These are phyloP conservation scores for Polygonum maritimum DNA, from an alignment of 148 eudicot genomes.

Conservation along the genomic window DNA sequence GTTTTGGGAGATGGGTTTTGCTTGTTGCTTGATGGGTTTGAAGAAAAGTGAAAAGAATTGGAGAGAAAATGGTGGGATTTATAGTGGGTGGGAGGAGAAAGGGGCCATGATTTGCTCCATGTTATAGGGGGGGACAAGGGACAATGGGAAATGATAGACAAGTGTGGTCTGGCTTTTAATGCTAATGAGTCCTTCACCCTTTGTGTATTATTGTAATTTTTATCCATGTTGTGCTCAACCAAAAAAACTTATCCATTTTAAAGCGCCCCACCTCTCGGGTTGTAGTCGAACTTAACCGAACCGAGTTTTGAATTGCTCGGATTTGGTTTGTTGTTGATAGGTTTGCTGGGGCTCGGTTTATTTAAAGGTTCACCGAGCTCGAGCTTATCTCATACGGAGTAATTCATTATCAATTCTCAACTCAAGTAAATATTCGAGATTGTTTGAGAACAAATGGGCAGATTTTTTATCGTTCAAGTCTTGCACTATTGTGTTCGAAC, in stretches of 20 bases:
- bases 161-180: slow-evolving; percentile 17
- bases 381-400: too few species aligned
- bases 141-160: slow-evolving; percentile 28
- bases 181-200: background rate
- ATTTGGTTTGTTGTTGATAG: too few species aligned
- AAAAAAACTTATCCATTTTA: background rate
- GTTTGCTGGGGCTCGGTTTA: too few species aligned
- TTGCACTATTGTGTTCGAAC: too few species aligned
- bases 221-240: background rate
- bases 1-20: slow-evolving; percentile 9
- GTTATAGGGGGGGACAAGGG: slow-evolving; percentile 42
- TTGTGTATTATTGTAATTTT: background rate
- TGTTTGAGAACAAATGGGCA: too few species aligned
- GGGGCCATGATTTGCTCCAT: slow-evolving; percentile 49
- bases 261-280: background rate
- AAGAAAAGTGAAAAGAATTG: background rate
- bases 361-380: too few species aligned
- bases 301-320: too few species aligned
- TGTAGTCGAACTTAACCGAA: too few species aligned
- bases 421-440: too few species aligned
- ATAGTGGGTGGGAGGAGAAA: slow-evolving; percentile 11
- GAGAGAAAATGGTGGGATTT: slow-evolving; percentile 12
- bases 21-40: slow-evolving; percentile 1
- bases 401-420: too few species aligned
- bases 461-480: too few species aligned